Conservation (phyloP, 2,329 filamentous ascomycete species). For the Scedosporium dehoogii region DNA sequence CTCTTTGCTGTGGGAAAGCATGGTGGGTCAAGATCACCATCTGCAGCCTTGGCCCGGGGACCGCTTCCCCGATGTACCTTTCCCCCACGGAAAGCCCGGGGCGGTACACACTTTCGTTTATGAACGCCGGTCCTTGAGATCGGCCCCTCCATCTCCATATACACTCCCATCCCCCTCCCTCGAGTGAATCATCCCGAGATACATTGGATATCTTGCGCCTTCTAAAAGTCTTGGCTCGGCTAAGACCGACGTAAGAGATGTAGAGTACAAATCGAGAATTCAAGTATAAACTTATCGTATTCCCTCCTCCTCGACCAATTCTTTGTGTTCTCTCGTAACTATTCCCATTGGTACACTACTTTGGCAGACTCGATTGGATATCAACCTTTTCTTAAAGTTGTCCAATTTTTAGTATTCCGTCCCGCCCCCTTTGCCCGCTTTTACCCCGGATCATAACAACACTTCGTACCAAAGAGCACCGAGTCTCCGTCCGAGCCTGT, state of each 20-base stretch:
- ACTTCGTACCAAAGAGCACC: neutral
- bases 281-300: neutral
- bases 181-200: neutral
- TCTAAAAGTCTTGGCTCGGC: constrained; percentile 1
- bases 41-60: too few species aligned
- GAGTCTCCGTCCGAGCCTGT: neutral
- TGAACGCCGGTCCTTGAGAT: neutral
- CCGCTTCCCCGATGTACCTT: too few species aligned
- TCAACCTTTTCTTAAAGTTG: neutral
- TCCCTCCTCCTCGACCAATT: neutral
- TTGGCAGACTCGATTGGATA: neutral
- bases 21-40: neutral
- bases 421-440: neutral
- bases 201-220: neutral
- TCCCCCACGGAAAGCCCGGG: too few species aligned
- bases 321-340: neutral
- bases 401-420: neutral
- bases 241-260: constrained; percentile 2
- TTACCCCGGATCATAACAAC: neutral
- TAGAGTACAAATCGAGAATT: neutral
- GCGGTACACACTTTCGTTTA: too few species aligned
- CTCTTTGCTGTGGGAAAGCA: neutral
- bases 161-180: neutral
- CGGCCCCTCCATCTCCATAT: neutral
- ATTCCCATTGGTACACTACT: neutral